A percentile compares a stretch with the other conserved stretches of the same genome.
These are phyloP conservation scores for Penicillium sp. DNA, from an alignment of 2,329 filamentous ascomycete genomes.

Conservation along the genomic window DNA sequence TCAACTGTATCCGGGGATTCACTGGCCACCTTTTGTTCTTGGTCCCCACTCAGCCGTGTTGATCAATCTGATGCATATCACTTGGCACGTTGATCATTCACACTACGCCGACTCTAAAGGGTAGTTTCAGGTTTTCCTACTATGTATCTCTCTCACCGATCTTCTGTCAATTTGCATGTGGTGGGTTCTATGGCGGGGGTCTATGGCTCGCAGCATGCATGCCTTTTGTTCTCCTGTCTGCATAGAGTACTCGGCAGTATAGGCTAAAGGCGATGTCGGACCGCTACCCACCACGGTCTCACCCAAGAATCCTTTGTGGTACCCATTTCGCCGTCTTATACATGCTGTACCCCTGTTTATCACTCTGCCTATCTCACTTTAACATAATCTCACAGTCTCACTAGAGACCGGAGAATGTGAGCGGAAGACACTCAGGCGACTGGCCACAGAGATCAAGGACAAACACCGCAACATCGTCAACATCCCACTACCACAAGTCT, in stretches of 20 bases:
- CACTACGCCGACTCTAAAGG: background rate
- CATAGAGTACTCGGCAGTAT: background rate
- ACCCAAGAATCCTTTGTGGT: no score
- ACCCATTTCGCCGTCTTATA: no score
- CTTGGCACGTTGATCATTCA: constrained; percentile 18
- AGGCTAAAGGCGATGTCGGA: background rate
- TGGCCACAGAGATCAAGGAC: no score
- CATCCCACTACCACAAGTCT: background rate
- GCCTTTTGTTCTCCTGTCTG: background rate
- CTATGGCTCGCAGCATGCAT: constrained; percentile 11
- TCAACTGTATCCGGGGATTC: constrained; percentile 19
- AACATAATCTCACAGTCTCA: no score
- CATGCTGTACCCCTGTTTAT: no score
- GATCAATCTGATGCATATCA: constrained; percentile 26
- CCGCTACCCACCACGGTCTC: no score
- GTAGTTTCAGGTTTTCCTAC: background rate
- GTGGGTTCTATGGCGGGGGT: background rate
- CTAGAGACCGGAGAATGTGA: no score
- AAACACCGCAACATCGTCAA: no score
- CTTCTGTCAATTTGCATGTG: background rate
- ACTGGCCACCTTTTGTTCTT: constrained; percentile 14
- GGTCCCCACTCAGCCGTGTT: constrained; percentile 12
- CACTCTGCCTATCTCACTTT: no score
- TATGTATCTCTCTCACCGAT: constrained; percentile 5
- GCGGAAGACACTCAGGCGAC: no score